Base-by-base conservation (phyloP, 768 basidiomycete genomes). In the Lentinula raphanica region DNA sequence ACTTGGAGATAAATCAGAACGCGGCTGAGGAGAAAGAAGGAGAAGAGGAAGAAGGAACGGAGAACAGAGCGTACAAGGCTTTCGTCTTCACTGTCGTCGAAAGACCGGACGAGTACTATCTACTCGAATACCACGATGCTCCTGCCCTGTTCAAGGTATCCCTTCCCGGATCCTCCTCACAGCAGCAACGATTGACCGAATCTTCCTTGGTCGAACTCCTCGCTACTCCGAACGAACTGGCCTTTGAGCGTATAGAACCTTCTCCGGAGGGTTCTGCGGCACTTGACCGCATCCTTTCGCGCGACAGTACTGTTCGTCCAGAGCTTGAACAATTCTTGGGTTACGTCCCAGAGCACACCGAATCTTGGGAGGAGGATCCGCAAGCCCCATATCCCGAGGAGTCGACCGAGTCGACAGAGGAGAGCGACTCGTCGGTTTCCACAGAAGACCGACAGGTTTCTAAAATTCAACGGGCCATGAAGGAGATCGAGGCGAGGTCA, bases 121-220 rank as follows among this genome's bases (percentile, higher is more conserved):
- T 79, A 58, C 70, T 67, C 50, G 78, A 78, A 2, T 74, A 74
- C 58, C 68, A 72, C 27, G 69, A 78, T 76, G 59, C n/a, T 72
- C 63, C 49, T 48, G 27, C 23, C 19, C 23, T 53, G 35, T 53
- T 39, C 38, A 53, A 39, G 29, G 13, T 50, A 8, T 61, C 28
- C 5, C 31, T 27, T 13, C n/a, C 50, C 12, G 28, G 15, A 25
- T 6, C 28, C 29, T 21, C 21, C 19, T 35, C 51, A 13, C 50
- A 56, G 31, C 40, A 32, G 12, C 45, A 31, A 29, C 23, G 46
- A 50, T 56, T 62, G 38, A 62, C 54, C 57, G 58, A 54, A 31
- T 46, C 62, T 32, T 49, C 35, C 25, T 28, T 35, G 60, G 28
- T 38, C 48, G 19, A 59, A 49, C 67, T 78, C 77, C 64, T 71